These are phyloP conservation scores for Aurantiochytrium sp. DNA, from an alignment of 108 stramenopile species.

Conservation along the genomic window DNA sequence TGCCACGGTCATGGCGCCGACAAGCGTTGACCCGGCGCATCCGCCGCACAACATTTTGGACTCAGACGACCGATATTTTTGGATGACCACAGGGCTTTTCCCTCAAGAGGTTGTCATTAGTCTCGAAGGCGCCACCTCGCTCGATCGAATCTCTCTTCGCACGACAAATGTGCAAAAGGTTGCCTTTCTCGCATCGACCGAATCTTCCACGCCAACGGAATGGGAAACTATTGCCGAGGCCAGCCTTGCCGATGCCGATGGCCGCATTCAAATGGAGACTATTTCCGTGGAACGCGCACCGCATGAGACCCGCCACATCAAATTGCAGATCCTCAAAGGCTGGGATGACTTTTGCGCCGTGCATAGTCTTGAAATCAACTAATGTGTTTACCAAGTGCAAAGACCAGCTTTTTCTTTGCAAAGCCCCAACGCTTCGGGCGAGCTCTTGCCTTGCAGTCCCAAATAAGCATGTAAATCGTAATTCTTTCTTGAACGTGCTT, in stretches of 20 bases:
- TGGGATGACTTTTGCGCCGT: neutral
- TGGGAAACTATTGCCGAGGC: neutral
- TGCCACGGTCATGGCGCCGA: neutral
- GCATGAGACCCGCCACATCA: neutral
- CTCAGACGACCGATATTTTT: neutral
- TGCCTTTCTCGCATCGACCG: neutral
- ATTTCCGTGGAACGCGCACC: neutral
- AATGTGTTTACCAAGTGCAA: neutral
- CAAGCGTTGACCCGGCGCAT: neutral
- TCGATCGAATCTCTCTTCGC: neutral
- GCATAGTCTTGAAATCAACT: neutral
- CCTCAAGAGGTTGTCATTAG: neutral
- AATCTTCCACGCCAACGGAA: neutral
- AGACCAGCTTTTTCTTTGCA: neutral
- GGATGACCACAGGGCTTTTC: constrained; percentile 13
- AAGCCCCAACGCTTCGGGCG: neutral
- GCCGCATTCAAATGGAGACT: neutral
- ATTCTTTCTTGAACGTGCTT: neutral
- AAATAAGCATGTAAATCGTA: neutral
- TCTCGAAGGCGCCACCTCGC: neutral
- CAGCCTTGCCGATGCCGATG: neutral
- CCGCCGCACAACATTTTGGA: neutral
- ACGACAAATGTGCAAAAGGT: neutral
- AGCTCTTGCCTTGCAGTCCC: neutral
- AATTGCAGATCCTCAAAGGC: neutral